Conservation (phyloP, 352 stramenopile genomes). For the Aphanomyces astaci region DNA sequence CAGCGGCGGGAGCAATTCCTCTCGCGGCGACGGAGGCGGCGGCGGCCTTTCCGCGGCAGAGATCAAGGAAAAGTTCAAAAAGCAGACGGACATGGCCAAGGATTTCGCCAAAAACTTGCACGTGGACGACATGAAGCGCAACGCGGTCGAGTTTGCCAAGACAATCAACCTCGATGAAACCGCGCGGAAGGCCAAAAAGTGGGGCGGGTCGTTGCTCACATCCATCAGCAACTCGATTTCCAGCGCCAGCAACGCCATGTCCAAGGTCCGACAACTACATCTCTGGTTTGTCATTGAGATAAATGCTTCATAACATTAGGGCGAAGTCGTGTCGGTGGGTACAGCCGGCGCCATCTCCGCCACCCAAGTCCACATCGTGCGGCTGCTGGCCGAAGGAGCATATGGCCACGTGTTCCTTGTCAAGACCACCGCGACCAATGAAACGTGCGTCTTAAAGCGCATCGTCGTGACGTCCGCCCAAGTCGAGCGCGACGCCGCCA, state of each 20-base stretch:
- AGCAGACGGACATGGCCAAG: constrained; percentile 78
- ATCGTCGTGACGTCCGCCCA: constrained; percentile 78
- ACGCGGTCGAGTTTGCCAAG: constrained; percentile 71
- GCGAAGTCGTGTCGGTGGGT: constrained; percentile 68
- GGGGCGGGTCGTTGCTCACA: constrained; percentile 68
- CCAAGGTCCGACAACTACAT: background rate
- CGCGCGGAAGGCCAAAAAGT: constrained; percentile 84
- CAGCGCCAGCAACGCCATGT: constrained; percentile 40
- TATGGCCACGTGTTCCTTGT: constrained; percentile 80
- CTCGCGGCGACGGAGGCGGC: constrained; percentile 22
- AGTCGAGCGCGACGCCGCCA: constrained; percentile 63
- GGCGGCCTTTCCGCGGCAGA: constrained; percentile 30
- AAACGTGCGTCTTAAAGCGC: constrained; percentile 76
- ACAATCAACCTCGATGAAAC: constrained; percentile 81
- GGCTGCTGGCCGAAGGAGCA: constrained; percentile 57
- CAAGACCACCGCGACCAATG: constrained; percentile 30
- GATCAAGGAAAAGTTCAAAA: constrained; percentile 50
- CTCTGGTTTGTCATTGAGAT: no score
- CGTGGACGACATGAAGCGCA: constrained; percentile 79
- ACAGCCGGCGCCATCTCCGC: no score
- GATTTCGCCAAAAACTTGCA: constrained; percentile 86
- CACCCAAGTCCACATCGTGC: constrained; percentile 59
- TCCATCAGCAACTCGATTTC: constrained; percentile 71
- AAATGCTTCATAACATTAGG: no score
- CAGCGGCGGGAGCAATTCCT: background rate